A percentile compares a stretch with the other conserved stretches of the same genome.
These are phyloP conservation scores for Pleodorina starrii DNA, from an alignment of 139 green algal genomes.

Conservation along the genomic window DNA sequence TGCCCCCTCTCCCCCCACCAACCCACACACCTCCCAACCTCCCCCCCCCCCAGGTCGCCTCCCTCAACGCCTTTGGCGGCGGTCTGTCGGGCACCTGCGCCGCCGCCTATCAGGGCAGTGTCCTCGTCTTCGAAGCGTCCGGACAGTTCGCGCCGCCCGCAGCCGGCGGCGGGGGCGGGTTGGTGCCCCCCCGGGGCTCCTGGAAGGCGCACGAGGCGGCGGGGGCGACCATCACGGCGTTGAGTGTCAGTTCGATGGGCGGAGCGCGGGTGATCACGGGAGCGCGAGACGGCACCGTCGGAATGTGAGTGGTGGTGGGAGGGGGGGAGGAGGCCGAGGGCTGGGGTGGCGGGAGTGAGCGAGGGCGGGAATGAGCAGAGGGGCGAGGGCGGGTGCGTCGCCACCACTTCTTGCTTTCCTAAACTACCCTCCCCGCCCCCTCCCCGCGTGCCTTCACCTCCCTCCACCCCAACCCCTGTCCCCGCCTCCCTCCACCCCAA, in stretches of 20 bases:
- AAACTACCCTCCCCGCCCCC: too few relatives aligned
- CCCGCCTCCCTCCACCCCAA: background rate
- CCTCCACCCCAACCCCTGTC: too few relatives aligned
- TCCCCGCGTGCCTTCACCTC: too few relatives aligned
- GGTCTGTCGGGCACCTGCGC: constrained; percentile 59
- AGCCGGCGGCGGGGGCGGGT: background rate
- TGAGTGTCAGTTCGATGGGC: constrained; percentile 47
- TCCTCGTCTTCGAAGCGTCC: constrained; percentile 62
- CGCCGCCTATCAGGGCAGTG: constrained; percentile 52
- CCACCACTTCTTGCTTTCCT: too few relatives aligned
- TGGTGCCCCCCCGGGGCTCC: constrained; percentile 15
- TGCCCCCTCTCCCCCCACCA: too few relatives aligned
- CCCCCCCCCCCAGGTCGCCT: constrained; percentile 62
- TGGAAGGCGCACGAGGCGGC: constrained; percentile 68
- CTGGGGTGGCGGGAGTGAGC: background rate
- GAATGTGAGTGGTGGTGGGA: constrained; percentile 45
- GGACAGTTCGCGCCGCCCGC: background rate
- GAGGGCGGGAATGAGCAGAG: background rate
- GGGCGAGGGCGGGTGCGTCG: too few relatives aligned
- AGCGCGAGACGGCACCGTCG: constrained; percentile 58
- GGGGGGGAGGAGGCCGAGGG: background rate
- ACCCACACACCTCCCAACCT: background rate
- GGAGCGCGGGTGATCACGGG: constrained; percentile 66
- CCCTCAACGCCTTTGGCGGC: constrained; percentile 72
- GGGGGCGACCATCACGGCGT: constrained; percentile 55